These are phyloP conservation scores for Furcasterigmium sp. DNA, from an alignment of 2,329 filamentous ascomycete genomes.

Conservation along the genomic window DNA sequence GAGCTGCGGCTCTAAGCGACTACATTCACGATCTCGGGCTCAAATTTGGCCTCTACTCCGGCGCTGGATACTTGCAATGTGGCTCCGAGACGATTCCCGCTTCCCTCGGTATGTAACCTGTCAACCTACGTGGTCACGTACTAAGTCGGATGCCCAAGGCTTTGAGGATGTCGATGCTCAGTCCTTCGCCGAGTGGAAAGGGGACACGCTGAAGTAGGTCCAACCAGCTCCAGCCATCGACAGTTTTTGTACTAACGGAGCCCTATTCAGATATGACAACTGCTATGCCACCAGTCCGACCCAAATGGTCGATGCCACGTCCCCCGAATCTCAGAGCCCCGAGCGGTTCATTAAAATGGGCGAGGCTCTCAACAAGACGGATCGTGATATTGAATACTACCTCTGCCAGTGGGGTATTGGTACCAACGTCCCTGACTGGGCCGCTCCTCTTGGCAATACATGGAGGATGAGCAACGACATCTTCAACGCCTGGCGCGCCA, in stretches of 20 bases:
- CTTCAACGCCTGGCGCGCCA: constrained; percentile 42
- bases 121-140: neutral
- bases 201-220: constrained; percentile 46
- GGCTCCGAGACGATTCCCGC: constrained; percentile 35
- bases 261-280: constrained; percentile 35
- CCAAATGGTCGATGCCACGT: constrained; percentile 34
- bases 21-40: constrained; percentile 42
- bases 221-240: too few relatives aligned
- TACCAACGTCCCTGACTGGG: constrained; percentile 40
- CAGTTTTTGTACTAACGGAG: too few relatives aligned
- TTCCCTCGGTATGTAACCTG: constrained; percentile 33
- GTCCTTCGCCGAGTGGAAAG: constrained; percentile 36
- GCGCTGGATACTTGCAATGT: constrained; percentile 38
- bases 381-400: constrained; percentile 40
- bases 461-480: constrained; percentile 52
- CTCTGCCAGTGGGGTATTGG: constrained; percentile 51
- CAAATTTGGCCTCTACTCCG: constrained; percentile 51
- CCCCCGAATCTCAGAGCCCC: constrained; percentile 30
- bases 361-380: constrained; percentile 27
- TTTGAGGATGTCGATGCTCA: constrained; percentile 35
- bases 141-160: constrained; percentile 16
- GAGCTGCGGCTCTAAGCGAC: constrained; percentile 41
- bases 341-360: constrained; percentile 42
- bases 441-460: constrained; percentile 36
- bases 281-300: constrained; percentile 38